Conservation (phyloP, 2,329 filamentous ascomycete species). For the Hymenoscyphus linearis region DNA sequence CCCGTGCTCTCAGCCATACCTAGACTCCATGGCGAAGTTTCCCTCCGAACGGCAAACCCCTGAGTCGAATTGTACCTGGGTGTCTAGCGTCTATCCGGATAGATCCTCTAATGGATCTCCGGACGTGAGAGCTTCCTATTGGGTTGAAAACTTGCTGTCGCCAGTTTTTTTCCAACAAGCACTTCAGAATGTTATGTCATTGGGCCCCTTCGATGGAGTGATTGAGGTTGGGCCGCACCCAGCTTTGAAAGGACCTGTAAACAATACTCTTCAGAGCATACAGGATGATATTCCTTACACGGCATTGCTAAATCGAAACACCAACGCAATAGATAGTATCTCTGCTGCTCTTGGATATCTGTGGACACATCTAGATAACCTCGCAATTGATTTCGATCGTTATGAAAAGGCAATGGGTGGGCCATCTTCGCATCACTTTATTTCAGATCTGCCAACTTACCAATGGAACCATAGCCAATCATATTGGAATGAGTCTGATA, state of each 20-base stretch:
- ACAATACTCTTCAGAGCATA: too few species aligned
- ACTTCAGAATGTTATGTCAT: too few species aligned
- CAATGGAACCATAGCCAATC: conserved; percentile 14
- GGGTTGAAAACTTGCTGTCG: conserved; percentile 40
- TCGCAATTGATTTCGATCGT: conserved; percentile 7
- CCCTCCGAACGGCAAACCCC: too few species aligned
- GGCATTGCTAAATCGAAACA: too few species aligned
- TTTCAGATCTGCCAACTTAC: conserved; percentile 15
- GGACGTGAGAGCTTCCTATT: conserved; percentile 35
- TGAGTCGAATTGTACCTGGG: conserved; percentile 25
- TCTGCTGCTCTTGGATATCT: conserved; percentile 26
- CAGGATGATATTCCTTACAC: too few species aligned
- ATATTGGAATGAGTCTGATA: conserved; percentile 16
- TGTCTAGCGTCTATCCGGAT: conserved; percentile 27
- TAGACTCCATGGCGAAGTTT: too few species aligned
- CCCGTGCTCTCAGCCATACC: conserved; percentile 2
- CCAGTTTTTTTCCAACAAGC: conserved; percentile 36
- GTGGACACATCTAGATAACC: conserved; percentile 21
- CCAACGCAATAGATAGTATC: too few species aligned
- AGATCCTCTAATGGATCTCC: conserved; percentile 19
- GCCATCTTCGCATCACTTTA: too few species aligned
- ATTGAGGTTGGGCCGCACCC: conserved; percentile 9
- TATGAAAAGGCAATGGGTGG: conserved; percentile 33
- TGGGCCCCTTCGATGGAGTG: too few species aligned
- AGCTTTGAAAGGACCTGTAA: conserved; percentile 8